A percentile compares a stretch with the other conserved stretches of the same genome.
phyloP scores from a whole-genome alignment of 2,329 filamentous ascomycete species.

The Zymoseptoria ardabiliae region DNA sequence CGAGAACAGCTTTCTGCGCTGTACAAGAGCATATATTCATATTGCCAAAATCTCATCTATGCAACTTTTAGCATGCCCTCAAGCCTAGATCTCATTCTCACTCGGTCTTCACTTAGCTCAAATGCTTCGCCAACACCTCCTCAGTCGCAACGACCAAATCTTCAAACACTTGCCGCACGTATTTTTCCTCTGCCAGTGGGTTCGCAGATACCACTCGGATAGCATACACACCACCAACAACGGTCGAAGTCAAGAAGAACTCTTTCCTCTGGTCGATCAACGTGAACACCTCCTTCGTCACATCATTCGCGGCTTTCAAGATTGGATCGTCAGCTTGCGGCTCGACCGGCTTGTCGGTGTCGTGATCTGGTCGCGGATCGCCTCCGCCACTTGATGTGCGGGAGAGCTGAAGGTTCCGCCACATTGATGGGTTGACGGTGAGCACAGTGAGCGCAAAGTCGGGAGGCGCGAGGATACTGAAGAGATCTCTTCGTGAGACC shows the following conservation, averaged over 20 bases:
- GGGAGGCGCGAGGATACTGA: slow-evolving; percentile 66
- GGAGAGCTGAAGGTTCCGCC: slow-evolving; percentile 20
- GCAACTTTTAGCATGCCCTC: not conserved
- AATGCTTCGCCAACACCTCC: slow-evolving; percentile 36
- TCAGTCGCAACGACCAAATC: slow-evolving; percentile 60
- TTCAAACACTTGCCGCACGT: slow-evolving; percentile 66
- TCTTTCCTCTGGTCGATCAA: slow-evolving; percentile 64
- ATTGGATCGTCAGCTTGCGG: slow-evolving; percentile 30
- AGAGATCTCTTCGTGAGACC: slow-evolving; percentile 56
- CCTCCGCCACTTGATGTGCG: slow-evolving; percentile 22
- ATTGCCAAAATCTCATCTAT: not conserved
- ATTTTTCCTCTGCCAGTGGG: slow-evolving; percentile 60
- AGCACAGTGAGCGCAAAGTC: slow-evolving; percentile 75
- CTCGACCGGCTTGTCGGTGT: slow-evolving; percentile 18
- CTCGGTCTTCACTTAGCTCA: not conserved
- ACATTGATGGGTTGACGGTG: slow-evolving; percentile 46
- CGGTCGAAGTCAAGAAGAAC: slow-evolving; percentile 74
- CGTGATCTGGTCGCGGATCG: slow-evolving; percentile 25
- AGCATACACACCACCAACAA: slow-evolving; percentile 64
- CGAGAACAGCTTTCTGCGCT: not conserved
- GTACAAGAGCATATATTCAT: not conserved
- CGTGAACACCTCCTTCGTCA: slow-evolving; percentile 71
- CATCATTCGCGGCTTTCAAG: slow-evolving; percentile 53
- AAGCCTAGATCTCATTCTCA: not conserved
- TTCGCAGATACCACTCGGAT: slow-evolving; percentile 77